Evolutionary conservation across 2,329 filamentous ascomycete species (phyloP).

Genomic region (Trichoderma sp.): DNA sequence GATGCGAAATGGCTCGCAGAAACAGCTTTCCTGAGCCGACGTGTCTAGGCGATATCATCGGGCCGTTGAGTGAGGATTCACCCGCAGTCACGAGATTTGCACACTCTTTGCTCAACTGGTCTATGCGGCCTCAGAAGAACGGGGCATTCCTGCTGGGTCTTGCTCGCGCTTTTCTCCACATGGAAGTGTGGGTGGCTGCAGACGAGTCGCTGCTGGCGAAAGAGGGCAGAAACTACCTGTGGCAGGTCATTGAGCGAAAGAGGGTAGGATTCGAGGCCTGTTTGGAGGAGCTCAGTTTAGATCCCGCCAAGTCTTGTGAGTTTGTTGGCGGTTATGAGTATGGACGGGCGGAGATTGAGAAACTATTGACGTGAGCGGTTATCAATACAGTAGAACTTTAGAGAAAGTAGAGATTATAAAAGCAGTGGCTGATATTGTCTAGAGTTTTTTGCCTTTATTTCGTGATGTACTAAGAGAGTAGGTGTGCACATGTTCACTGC

Average conservation of each 20-base stretch:
- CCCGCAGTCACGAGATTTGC: neutral
- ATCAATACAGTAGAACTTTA: neutral
- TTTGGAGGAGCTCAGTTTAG: neutral
- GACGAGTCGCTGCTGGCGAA: neutral
- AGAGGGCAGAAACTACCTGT: neutral
- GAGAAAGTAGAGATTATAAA: neutral
- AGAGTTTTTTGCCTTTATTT: neutral
- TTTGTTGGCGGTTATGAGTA: slow-evolving; percentile 6
- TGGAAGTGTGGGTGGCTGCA: neutral
- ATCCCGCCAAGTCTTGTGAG: neutral
- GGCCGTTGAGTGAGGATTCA: neutral
- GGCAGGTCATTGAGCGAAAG: slow-evolving; percentile 4
- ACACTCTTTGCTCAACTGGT: neutral
- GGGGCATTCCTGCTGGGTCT: neutral
- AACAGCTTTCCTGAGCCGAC: neutral
- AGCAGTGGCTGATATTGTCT: neutral
- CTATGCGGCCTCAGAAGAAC: neutral
- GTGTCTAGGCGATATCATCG: neutral
- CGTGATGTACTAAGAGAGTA: neutral
- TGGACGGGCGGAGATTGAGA: slow-evolving; percentile 4
- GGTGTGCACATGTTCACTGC: neutral
- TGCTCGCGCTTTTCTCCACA: neutral
- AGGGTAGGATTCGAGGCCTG: slow-evolving; percentile 1
- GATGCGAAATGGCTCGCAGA: neutral
- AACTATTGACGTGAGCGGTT: neutral